phyloP scores from a whole-genome alignment of 1,139 yeast species.

The Yamadazyma sp. region DNA sequence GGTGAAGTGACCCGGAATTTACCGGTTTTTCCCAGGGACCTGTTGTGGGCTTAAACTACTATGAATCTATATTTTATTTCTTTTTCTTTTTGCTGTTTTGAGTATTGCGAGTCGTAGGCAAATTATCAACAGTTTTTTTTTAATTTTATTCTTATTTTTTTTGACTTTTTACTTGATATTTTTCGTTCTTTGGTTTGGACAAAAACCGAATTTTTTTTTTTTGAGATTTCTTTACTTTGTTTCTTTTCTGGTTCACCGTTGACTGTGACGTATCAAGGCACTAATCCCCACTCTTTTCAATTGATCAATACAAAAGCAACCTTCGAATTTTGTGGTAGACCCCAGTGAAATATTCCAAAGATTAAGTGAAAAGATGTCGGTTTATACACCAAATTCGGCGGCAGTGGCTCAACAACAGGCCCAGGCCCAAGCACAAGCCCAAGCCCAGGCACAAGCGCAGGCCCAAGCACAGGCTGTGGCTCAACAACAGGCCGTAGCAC shows the following conservation, averaged over 20 bases:
- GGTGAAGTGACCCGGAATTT: no score
- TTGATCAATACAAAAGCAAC: not conserved
- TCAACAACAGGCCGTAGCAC: constrained; percentile 24
- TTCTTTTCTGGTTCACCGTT: constrained; percentile 1
- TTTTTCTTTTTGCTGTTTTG: constrained; percentile 3
- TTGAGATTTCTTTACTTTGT: constrained; percentile 4
- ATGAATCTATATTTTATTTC: not conserved
- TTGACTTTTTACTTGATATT: not conserved
- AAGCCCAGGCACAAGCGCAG: constrained; percentile 19
- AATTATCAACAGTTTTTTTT: constrained; percentile 6
- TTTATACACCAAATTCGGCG: constrained; percentile 33
- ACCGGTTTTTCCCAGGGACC: no score
- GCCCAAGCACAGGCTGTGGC: constrained; percentile 24
- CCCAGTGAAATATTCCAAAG: not conserved
- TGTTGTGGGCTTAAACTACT: no score
- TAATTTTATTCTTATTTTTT: not conserved
- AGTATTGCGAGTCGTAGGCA: not conserved
- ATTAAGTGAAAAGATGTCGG: constrained; percentile 26
- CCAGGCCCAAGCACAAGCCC: constrained; percentile 16
- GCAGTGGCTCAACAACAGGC: constrained; percentile 28
- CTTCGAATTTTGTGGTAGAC: not conserved
- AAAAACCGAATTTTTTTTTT: constrained; percentile 5
- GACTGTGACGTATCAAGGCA: not conserved
- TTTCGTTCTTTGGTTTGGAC: constrained; percentile 3
- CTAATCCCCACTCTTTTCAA: not conserved